Conservation (phyloP, 23 red algal genomes). For the Chondrus crispus region DNA sequence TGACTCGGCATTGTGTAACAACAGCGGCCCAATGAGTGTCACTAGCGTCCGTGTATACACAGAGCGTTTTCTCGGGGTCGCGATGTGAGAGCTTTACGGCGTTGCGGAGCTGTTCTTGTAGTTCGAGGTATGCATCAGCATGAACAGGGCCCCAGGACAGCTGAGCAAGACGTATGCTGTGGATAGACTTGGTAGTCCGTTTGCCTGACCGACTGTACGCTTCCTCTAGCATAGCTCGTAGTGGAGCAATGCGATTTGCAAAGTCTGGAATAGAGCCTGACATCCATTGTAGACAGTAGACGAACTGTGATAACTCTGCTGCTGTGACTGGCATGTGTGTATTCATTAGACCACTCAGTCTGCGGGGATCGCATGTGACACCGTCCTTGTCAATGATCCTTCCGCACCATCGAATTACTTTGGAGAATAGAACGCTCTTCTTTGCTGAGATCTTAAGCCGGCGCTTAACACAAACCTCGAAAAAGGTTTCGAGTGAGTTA, state of each 20-base stretch:
- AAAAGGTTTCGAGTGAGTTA: background rate
- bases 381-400: background rate
- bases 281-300: background rate
- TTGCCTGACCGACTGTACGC: background rate
- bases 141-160: conserved; percentile 1
- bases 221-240: background rate
- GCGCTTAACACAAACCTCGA: conserved; percentile 16
- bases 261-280: background rate
- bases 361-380: background rate
- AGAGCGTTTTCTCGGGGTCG: background rate
- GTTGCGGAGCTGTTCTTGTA: background rate
- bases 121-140: background rate
- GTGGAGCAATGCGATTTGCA: background rate
- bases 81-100: conserved; percentile 1
- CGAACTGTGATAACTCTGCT: background rate
- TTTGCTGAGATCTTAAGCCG: background rate
- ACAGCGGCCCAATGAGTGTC: background rate
- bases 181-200: background rate
- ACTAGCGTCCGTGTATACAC: conserved; percentile 3
- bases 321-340: background rate
- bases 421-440: background rate
- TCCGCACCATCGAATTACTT: conserved; percentile 8
- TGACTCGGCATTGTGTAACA: background rate
- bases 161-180: background rate
- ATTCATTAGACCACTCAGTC: background rate